These are phyloP conservation scores for Aspergillus japonicus DNA, from an alignment of 2,329 filamentous ascomycete species.

Conservation along the genomic window DNA sequence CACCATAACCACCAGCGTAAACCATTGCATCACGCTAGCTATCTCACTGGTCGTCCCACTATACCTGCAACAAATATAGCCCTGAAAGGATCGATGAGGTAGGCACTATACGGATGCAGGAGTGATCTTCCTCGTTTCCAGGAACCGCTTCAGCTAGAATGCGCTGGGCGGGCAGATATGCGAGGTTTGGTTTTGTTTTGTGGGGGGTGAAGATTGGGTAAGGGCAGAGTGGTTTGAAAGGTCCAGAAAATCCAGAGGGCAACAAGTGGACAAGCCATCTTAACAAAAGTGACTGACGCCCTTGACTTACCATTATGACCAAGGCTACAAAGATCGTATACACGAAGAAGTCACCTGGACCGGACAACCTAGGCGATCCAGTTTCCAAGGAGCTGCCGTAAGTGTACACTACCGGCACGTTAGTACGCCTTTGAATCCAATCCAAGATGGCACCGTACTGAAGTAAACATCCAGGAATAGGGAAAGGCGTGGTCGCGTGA, in stretches of 20 bases:
- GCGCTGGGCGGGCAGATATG: conserved; percentile 76
- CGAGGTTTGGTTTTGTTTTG: conserved; percentile 50
- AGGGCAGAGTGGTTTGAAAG: neutral
- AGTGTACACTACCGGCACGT: conserved; percentile 60
- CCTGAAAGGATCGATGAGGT: conserved; percentile 61
- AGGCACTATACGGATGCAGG: conserved; percentile 60
- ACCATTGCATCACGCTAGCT: conserved; percentile 54
- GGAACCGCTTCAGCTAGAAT: conserved; percentile 75
- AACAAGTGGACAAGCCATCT: neutral
- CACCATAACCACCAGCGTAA: conserved; percentile 63
- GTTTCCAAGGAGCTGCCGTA: conserved; percentile 74
- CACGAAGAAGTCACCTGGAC: conserved; percentile 75
- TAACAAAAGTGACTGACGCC: conserved; percentile 22
- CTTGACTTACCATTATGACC: conserved; percentile 73
- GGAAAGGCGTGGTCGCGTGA: conserved; percentile 55
- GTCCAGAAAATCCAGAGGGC: neutral
- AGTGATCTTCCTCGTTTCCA: conserved; percentile 80
- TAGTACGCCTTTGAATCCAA: conserved; percentile 28
- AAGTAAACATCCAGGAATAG: conserved; percentile 75
- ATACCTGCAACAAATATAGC: conserved; percentile 67
- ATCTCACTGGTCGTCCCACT: conserved; percentile 74
- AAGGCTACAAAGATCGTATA: conserved; percentile 73
- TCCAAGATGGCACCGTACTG: conserved; percentile 44
- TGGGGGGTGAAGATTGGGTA: conserved; percentile 12
- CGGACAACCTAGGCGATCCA: conserved; percentile 67